Base-by-base conservation (phyloP, 495 filamentous ascomycete genomes). In the Xylaria grammica region DNA sequence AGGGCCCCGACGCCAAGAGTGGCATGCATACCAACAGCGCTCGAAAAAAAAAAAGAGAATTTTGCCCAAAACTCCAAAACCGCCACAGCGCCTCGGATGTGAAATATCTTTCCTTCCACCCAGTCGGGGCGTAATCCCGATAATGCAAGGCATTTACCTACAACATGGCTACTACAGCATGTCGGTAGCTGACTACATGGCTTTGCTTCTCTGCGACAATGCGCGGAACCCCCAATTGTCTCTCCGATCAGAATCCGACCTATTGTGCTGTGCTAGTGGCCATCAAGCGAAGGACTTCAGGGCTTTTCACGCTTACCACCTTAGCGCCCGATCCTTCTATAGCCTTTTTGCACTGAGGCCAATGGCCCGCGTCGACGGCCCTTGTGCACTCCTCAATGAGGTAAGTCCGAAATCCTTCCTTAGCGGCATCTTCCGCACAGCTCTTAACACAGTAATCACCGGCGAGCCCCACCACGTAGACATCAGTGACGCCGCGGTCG, bases 391-490 rank as follows among this genome's bases (percentile, higher is more conserved):
- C 94, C 70, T 89, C 84, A 19, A 98, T 78, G 40, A 98, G 84
- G 74, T 81, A 90, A 44, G 89, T 90, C 66, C 72, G 77, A 67
- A 95, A 97, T 2, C 93, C 94, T 73, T 90, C 88, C 69, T 80
- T 85, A 9, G 77, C 85, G 8, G 92, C 89, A 81, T 97, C 90
- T 22, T 91, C 67, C 1, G 92, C 94, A 51, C 91, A 96, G 65
- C 72, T 80, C 73, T 87, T 89, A 49, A 99, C 95, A 75, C 95
- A 99, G 74, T 89, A 96, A 76, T 97, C 95, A 32, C 85, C 89
- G 38, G 95, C 94, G 53, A 99, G 73, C 5, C 95, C 95, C 10
- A 91, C 91, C 22, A 93, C 82, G 76, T 89, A 97, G 3, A 97
- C 84, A 71, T 93, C 84, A 7, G 88, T 91, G 34, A 95, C 81